Conservation (phyloP, 805 yeast species). For the Sporopachydermia lactativora region DNA sequence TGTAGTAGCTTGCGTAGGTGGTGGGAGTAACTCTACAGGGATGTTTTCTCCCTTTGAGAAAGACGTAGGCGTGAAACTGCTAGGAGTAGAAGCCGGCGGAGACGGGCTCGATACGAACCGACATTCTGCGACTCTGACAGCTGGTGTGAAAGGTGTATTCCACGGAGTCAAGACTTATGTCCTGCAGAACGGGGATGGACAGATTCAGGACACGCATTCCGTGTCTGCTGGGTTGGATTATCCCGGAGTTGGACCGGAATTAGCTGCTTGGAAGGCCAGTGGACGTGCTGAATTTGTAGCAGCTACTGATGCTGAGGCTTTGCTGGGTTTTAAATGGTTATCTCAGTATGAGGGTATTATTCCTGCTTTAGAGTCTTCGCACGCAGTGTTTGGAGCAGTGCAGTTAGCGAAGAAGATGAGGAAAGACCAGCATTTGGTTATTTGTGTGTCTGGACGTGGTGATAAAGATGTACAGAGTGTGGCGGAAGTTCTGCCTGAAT, state of each 20-base stretch:
- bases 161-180: constrained; percentile 96
- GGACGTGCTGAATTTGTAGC: constrained; percentile 88
- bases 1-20: constrained; percentile 98
- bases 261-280: constrained; percentile 86
- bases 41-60: constrained; percentile 89
- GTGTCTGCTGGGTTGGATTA: constrained; percentile 97
- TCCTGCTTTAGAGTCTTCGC: constrained; percentile 96
- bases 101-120: constrained; percentile 81
- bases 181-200: constrained; percentile 85
- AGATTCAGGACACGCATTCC: constrained; percentile 94
- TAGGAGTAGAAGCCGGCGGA: constrained; percentile 99
- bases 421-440: constrained; percentile 67
- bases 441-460: constrained; percentile 96
- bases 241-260: constrained; percentile 99
- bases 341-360: constrained; percentile 95
- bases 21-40: constrained; percentile 96
- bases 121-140: constrained; percentile 94
- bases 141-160: constrained; percentile 92
- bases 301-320: constrained; percentile 91
- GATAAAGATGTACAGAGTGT: constrained; percentile 98
- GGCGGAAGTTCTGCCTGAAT: constrained; percentile 80
- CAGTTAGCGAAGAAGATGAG: constrained; percentile 75
- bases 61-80: constrained; percentile 58
- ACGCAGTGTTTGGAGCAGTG: constrained; percentile 86
- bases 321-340: constrained; percentile 75